These are phyloP conservation scores for Colletotrichum navitas DNA, from an alignment of 2,329 filamentous ascomycete species.

Conservation along the genomic window DNA sequence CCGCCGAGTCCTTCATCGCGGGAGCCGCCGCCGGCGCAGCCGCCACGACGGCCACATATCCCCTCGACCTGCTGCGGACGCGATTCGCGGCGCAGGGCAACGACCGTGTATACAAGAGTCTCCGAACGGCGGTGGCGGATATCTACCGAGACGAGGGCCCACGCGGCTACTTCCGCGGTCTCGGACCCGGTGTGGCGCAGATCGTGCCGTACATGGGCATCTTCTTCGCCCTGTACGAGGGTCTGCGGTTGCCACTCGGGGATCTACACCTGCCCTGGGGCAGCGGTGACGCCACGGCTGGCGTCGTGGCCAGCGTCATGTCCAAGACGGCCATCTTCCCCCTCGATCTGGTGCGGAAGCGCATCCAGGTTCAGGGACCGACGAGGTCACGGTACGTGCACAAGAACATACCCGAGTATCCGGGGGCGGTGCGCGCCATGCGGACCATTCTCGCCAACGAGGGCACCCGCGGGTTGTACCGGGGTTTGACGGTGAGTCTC, in stretches of 20 bases:
- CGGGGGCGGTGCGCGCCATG: constrained; percentile 75
- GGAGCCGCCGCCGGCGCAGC: constrained; percentile 86
- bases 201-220: constrained; percentile 97
- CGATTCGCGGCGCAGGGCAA: constrained; percentile 95
- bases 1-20: constrained; percentile 84
- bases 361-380: constrained; percentile 95
- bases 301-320: constrained; percentile 81
- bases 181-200: constrained; percentile 84
- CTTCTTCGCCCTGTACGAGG: constrained; percentile 93
- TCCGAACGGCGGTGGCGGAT: constrained; percentile 76
- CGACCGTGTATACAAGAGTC: constrained; percentile 80
- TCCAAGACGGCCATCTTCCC: constrained; percentile 95
- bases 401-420: constrained; percentile 88
- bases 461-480: constrained; percentile 84
- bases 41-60: constrained; percentile 89
- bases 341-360: constrained; percentile 90
- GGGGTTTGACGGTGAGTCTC: constrained; percentile 88
- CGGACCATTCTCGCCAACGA: constrained; percentile 77
- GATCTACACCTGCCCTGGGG: constrained; percentile 74
- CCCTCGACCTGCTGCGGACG: constrained; percentile 91
- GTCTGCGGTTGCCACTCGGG: constrained; percentile 72
- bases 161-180: constrained; percentile 87
- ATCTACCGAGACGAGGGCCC: constrained; percentile 82
- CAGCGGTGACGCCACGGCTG: constrained; percentile 85
- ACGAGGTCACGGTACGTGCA: constrained; percentile 84